These are phyloP conservation scores for Candida sithepensis DNA, from an alignment of 805 yeast genomes.

Conservation along the genomic window DNA sequence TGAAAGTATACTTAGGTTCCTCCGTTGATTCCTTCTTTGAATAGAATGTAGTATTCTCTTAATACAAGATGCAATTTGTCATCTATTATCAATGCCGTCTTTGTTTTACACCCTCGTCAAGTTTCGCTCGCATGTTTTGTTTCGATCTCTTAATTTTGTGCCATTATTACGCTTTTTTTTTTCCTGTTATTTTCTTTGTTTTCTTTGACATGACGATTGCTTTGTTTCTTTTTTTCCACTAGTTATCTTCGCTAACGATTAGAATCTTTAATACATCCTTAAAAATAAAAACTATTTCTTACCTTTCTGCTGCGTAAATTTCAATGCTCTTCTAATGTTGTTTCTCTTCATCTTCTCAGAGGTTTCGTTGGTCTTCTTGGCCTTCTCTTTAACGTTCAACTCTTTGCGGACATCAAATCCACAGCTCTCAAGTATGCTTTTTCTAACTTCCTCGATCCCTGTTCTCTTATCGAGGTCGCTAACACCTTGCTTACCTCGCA, in stretches of 20 bases:
- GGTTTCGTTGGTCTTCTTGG: slow-evolving; percentile 9
- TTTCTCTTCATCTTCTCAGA: slow-evolving; percentile 10
- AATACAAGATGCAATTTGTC: no score
- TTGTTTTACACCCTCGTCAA: no score
- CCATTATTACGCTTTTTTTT: no score
- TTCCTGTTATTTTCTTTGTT: no score
- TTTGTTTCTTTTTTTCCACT: no score
- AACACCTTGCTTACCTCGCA: slow-evolving; percentile 24
- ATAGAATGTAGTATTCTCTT: no score
- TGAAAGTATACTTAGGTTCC: slow-evolving; percentile 67
- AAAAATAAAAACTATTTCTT: neutral
- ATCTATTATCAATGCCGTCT: no score
- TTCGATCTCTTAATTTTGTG: no score
- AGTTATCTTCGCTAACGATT: no score
- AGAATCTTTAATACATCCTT: no score
- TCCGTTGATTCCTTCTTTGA: slow-evolving; percentile 53
- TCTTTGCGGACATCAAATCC: slow-evolving; percentile 29
- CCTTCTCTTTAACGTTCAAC: slow-evolving; percentile 12
- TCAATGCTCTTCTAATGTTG: slow-evolving; percentile 12
- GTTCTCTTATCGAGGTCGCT: slow-evolving; percentile 29
- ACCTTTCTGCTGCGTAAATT: slow-evolving; percentile 3
- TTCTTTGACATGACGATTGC: no score
- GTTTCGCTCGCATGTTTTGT: no score
- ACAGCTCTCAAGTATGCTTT: slow-evolving; percentile 50
- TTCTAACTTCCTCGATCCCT: slow-evolving; percentile 54